These are phyloP conservation scores for Anacardium occidentale DNA, from an alignment of 345 rosid species.

Conservation along the genomic window DNA sequence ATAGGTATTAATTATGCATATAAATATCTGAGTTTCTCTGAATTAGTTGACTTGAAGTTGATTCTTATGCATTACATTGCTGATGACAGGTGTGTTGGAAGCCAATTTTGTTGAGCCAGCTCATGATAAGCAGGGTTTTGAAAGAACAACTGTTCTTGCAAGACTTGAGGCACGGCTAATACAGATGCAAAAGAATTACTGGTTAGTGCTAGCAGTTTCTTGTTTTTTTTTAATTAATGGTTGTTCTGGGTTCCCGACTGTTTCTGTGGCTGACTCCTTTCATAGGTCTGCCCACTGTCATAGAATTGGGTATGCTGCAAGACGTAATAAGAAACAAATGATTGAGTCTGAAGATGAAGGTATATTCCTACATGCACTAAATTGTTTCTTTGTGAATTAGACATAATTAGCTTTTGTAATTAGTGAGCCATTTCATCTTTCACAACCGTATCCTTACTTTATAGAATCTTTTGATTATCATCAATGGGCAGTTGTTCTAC, in stretches of 20 bases:
- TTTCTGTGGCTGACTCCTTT: slow-evolving; percentile 3
- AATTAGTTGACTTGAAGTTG: not conserved
- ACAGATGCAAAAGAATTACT: slow-evolving; percentile 83
- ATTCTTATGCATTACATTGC: slow-evolving; percentile 23
- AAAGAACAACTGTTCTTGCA: slow-evolving; percentile 85
- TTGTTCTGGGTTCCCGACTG: not conserved
- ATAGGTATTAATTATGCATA: slow-evolving; percentile 49
- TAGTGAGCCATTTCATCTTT: slow-evolving; percentile 6
- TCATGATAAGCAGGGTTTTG: slow-evolving; percentile 96
- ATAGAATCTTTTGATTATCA: slow-evolving; percentile 53
- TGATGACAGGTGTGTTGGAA: slow-evolving; percentile 72
- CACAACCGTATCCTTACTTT: slow-evolving; percentile 18
- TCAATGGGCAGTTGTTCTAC: slow-evolving; percentile 24
- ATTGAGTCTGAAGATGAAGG: slow-evolving; percentile 43
- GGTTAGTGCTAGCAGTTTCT: slow-evolving; percentile 45
- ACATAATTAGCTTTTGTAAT: not conserved
- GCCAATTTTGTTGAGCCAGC: slow-evolving; percentile 97
- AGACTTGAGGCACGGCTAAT: slow-evolving; percentile 72
- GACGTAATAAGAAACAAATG: slow-evolving; percentile 39
- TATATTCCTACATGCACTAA: slow-evolving; percentile 18
- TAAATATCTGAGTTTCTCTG: slow-evolving; percentile 8
- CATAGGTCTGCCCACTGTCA: slow-evolving; percentile 67
- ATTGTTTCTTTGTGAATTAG: slow-evolving; percentile 8
- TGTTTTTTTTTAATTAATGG: not conserved
- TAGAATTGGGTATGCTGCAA: slow-evolving; percentile 75